Evolutionary conservation across 495 filamentous ascomycete species (phyloP).

Genomic region (Penicillium verhagenii): DNA sequence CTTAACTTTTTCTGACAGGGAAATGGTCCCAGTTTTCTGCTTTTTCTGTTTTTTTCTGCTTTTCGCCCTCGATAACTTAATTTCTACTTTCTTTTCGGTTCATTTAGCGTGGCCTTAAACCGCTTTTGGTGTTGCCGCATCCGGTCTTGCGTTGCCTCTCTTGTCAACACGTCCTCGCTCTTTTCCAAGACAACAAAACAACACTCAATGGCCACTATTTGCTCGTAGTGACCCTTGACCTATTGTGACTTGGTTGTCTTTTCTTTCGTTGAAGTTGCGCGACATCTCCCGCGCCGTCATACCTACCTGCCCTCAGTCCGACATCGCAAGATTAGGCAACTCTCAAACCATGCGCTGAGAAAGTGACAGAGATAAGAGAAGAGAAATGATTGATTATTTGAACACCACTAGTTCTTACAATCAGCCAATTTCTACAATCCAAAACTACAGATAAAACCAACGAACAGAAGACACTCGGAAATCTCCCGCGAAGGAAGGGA

Average conservation of each 20-base stretch:
- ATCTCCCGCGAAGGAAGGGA: neutral
- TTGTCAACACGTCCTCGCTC: neutral
- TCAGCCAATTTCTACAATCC: neutral
- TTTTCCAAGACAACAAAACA: too few relatives aligned
- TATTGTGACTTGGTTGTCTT: too few relatives aligned
- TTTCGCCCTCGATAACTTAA: neutral
- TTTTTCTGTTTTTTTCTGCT: too few relatives aligned
- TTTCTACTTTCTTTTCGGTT: neutral
- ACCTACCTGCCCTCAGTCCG: neutral
- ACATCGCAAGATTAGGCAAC: neutral
- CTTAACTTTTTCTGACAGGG: neutral
- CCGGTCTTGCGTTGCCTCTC: neutral
- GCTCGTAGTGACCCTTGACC: too few relatives aligned
- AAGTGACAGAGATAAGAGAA: neutral
- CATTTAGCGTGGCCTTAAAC: neutral
- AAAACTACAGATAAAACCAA: too few relatives aligned
- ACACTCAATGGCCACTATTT: too few relatives aligned
- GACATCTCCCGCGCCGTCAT: neutral
- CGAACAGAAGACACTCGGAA: neutral
- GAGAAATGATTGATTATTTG: neutral
- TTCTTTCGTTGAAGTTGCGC: too few relatives aligned
- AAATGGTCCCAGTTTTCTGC: neutral
- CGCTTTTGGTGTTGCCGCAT: conserved; percentile 1
- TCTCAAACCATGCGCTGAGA: neutral
- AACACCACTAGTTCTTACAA: neutral